These are phyloP conservation scores for Chenopodium berlandieri DNA, from an alignment of 148 eudicot species.

Conservation along the genomic window DNA sequence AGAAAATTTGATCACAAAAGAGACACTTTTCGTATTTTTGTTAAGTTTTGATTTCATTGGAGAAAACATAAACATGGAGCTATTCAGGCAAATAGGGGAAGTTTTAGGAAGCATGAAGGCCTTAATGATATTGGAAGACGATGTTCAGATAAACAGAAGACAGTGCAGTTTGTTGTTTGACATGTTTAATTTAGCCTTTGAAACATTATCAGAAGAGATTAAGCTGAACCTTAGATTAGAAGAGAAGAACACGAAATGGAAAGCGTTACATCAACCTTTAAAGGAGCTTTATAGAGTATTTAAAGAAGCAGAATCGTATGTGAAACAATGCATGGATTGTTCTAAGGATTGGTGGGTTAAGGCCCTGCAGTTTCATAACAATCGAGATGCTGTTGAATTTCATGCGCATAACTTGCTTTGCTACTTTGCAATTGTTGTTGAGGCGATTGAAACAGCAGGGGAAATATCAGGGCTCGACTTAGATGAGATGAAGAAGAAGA, in stretches of 20 bases:
- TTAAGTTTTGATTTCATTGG: background rate
- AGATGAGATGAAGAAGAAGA: conserved; percentile 66
- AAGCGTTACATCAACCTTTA: conserved; percentile 52
- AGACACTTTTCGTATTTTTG: background rate
- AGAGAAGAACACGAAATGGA: conserved; percentile 65
- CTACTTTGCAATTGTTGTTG: conserved; percentile 49
- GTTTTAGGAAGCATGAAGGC: conserved; percentile 63
- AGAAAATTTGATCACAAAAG: conserved; percentile 2
- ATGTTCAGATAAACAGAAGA: conserved; percentile 45
- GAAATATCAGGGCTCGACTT: conserved; percentile 52
- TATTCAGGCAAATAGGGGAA: conserved; percentile 67
- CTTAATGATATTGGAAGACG: conserved; percentile 47
- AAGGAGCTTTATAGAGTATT: conserved; percentile 54
- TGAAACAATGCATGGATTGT: conserved; percentile 45
- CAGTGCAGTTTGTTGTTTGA: conserved; percentile 55
- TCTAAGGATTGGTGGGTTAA: conserved; percentile 57
- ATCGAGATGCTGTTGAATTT: conserved; percentile 47
- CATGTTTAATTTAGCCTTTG: conserved; percentile 43
- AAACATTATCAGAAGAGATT: conserved; percentile 54
- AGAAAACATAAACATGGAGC: conserved; percentile 54
- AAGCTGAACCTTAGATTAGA: conserved; percentile 53
- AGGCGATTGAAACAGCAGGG: conserved; percentile 59
- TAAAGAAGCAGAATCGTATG: conserved; percentile 62
- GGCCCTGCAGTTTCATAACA: conserved; percentile 44
- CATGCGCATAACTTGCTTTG: conserved; percentile 55